Evolutionary conservation across 768 basidiomycete species (phyloP), one percentile per base, ranked within the genome.

Genomic region (Serpula lacrymans): DNA sequence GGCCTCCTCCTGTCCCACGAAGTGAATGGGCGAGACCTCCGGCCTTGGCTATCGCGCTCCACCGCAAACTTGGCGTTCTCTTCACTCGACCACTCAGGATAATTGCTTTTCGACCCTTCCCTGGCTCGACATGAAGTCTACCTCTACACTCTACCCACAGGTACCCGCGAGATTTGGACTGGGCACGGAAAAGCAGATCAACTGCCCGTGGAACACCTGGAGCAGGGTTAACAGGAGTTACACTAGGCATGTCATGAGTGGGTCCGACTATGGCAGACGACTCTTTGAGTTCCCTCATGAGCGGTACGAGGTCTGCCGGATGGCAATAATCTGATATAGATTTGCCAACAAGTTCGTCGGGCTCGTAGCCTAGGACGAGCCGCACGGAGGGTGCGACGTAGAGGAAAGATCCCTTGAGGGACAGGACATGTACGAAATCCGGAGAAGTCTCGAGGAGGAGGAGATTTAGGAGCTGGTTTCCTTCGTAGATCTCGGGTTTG

Each of bases 71-170:
- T 6, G 80, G 78, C 72, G 88, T 83, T 52, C 73, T 73, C 32
- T 84, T 67, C 22, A 83, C 77, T 7, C 95, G 73, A 1, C 86
- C 94, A 41, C 78, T 80, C n/a, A 99, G 71, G 25, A 99, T 80
- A 54, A 99, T 91, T 2, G 92, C 90, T 64, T 98, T 96, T 26
- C 92, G 71, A 1, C 92, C 92, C 56, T 97, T 97, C 1, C 92
- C 91, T 0, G 91, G 84, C 66, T 99, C 95, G 41, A 88, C 77
- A 53, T 94, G 86, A 28, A 98, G 71, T 22, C 89, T 72, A 1
- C 95, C 95, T n/a, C 84, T 72, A 36, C 82, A 85, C 58, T 96
- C 91, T 12, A 98, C 70, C 95, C 95, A 99, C 14, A 92, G 75
- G 62, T 85, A 93, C 2, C 51, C 52, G 2, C 70, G 69, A 33